A percentile compares a stretch with the other conserved stretches of the same genome.
These are phyloP conservation scores for Grosmannia serpens DNA, from an alignment of 2,329 filamentous ascomycete species.

Conservation along the genomic window DNA sequence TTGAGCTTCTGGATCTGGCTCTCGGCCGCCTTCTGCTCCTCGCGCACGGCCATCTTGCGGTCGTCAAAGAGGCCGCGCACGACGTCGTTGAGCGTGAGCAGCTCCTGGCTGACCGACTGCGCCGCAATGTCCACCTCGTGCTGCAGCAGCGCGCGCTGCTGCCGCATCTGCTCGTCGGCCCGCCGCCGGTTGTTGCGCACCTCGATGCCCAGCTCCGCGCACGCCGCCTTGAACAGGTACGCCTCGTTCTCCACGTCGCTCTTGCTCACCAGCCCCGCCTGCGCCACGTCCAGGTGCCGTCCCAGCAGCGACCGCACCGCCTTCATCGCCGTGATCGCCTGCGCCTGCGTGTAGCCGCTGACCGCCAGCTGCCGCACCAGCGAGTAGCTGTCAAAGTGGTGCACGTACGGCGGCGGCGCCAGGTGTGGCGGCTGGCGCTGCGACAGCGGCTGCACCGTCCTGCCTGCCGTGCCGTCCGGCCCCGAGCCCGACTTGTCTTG, in stretches of 20 bases:
- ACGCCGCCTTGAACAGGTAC: constrained; percentile 89
- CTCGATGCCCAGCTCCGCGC: constrained; percentile 81
- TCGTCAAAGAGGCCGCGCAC: constrained; percentile 96
- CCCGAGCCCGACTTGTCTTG: no score
- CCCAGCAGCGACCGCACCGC: constrained; percentile 68
- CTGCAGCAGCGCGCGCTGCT: constrained; percentile 75
- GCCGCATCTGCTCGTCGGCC: constrained; percentile 69
- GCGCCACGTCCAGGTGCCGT: constrained; percentile 70
- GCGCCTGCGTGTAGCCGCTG: constrained; percentile 59
- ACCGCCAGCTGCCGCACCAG: constrained; percentile 68
- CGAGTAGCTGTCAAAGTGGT: constrained; percentile 93
- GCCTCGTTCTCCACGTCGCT: constrained; percentile 89
- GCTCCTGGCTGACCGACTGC: constrained; percentile 76
- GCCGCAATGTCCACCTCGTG: constrained; percentile 90
- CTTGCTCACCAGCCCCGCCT: constrained; percentile 72
- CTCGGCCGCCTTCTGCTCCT: constrained; percentile 78
- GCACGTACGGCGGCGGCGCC: constrained; percentile 68
- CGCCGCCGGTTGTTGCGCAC: constrained; percentile 66
- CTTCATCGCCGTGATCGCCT: constrained; percentile 86
- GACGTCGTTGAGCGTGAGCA: constrained; percentile 71
- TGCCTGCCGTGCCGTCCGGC: no score
- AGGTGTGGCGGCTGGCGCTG: constrained; percentile 44
- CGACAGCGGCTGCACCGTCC: constrained; percentile 6
- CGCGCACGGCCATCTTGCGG: constrained; percentile 79
- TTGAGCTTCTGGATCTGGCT: constrained; percentile 85